Evolutionary conservation across 768 basidiomycete species (phyloP).

Genomic region (Mycena amicta): DNA sequence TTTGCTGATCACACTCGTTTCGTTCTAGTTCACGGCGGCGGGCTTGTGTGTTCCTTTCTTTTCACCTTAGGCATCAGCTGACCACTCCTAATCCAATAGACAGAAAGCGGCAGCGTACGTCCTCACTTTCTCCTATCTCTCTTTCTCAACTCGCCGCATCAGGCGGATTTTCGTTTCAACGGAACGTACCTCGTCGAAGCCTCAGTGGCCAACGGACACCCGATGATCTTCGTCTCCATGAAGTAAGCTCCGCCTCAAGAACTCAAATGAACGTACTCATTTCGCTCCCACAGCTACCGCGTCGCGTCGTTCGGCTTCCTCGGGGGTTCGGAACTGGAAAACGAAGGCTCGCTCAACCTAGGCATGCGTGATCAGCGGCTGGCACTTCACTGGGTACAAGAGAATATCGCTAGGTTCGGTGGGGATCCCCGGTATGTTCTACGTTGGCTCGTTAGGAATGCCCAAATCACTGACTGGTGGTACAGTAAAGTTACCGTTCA

Average conservation of each 20-base stretch:
- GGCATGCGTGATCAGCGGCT: background rate
- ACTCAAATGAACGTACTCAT: background rate
- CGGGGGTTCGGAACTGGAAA: background rate
- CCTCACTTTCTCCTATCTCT: no score
- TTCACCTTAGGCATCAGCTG: no score
- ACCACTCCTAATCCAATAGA: background rate
- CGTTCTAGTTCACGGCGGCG: background rate
- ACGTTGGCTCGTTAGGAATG: no score
- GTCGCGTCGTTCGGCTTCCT: background rate
- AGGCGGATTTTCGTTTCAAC: background rate
- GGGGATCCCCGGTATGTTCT: background rate
- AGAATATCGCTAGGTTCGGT: background rate
- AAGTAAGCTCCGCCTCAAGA: background rate
- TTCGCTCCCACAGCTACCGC: background rate
- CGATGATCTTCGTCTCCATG: conserved; percentile 1
- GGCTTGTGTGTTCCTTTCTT: background rate
- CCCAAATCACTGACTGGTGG: no score
- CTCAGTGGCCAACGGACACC: background rate
- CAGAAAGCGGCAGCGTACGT: conserved; percentile 1
- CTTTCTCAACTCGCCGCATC: no score
- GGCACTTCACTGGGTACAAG: background rate
- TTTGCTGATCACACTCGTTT: background rate
- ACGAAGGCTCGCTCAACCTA: background rate
- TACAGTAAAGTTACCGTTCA: background rate
- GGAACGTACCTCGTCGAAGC: conserved; percentile 3